Evolutionary conservation across 768 basidiomycete species (phyloP), one percentile per base, ranked within the genome.

Genomic region (Pleurotus platypus): DNA sequence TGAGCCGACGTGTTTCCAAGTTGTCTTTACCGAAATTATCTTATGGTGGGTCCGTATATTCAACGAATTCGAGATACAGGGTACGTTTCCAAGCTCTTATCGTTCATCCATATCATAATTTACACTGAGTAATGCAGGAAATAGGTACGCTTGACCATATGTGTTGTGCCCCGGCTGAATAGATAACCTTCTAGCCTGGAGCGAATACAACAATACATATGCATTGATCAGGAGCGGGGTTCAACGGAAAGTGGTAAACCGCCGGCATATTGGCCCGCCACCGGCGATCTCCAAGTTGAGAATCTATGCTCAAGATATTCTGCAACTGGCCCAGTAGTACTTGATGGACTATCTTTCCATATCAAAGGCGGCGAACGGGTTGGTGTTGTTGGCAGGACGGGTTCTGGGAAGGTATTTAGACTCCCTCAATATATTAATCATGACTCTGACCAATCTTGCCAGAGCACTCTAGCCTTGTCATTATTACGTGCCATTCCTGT

Each of bases 181-280:
- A 5, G 20, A 15, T 11, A 9, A 11, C 15, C 20, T 15, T n/a
- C 48, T 48, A 78, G 78, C 61, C 64, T 78, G 26, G 92, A 94
- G 64, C 86, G 92, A 58, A 85, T 93, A 1, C 80, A 87, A 55
- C 86, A 68, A 1, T 87, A 83, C 63, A 65, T 86, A n/a, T 63
- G 72, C 35, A 83, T 85, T 56, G 84, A 86, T 38, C 81, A 83
- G 50, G 85, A 87, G 64, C 75, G 75, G 4, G 67, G 71, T 56
- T 57, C 75, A 2, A 72, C 72, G 0, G 57, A 67, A n/a, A 57
- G 64, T 8, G 78, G 79, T 42, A 67, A 70, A 38, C 86, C 86
- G 2, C 85, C 87, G 2, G 85, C 86, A 0, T 77, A 83, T 58
- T 89, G 87, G 86, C 86, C 86, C 0, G 71, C 80, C 8, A 81